Base-by-base conservation (phyloP, 345 rosid genomes). In the Hypericum perforatum region DNA sequence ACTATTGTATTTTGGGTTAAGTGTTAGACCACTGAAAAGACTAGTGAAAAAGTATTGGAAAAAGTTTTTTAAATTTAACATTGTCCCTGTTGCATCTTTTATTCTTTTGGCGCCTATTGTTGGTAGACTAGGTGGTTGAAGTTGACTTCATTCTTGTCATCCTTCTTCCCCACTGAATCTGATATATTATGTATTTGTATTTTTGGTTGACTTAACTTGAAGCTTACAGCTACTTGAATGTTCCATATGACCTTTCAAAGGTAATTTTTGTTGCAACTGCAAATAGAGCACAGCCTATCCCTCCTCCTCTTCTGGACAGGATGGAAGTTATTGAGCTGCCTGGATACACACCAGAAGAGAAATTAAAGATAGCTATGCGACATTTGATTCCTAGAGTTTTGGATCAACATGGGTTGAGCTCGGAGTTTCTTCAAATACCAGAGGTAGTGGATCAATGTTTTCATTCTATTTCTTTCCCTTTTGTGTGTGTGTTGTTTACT, bases 291-390 rank as follows among this genome's bases (percentile, higher is more conserved):
- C 96, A 88, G 72, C 98, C 95, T 60, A 85, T 92, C 65, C 98
- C 98, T 64, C 94, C 98, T 11, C 78, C 98, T 32, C 95, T 92
- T 45, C 66, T 83, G 54, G 98, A 92, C 69, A 82, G 98, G 75
- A 85, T 92, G 98, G 96, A 92, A 74, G 86, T 88, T 49, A 88
- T 92, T 65, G 98, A 92, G 74, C 74, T 92, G 59, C 96, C 98
- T 64, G 98, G 96, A 45, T 92, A 92, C 74, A 88, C 95, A 10
- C 85, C 80, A 59, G 98, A 88, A 69, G 98, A 92, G 74, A 92
- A 92, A 74, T 94, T 88, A 50, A 78, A 63, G 69, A 92, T 88
- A 73, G 96, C 98, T 42, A 82, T 85, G 85, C 82, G 70, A 37
- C 88, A 88, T 83, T 72, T 92, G 67, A 82, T 92, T 74, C 98